Percentiles rank a stretch among this genome's conserved stretches.
Conservation (phyloP, 495 filamentous ascomycete species). For the Evansstolkia leycettana region DNA sequence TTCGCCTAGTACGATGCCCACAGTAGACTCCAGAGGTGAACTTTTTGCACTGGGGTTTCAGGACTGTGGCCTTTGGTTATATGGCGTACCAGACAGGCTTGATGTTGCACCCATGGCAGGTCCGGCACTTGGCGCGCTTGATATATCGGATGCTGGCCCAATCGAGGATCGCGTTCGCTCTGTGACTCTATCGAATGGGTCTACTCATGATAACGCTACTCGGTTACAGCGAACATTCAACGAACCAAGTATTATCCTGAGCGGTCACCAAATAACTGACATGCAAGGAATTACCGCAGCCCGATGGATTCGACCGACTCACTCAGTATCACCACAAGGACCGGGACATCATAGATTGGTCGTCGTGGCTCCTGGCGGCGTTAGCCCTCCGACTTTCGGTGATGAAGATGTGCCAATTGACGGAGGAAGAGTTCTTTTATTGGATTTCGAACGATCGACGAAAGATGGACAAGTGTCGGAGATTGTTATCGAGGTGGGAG, state of each 20-base stretch:
- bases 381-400: slow-evolving; percentile 47
- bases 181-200: slow-evolving; percentile 1
- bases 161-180: not conserved
- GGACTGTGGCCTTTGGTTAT: slow-evolving; percentile 63
- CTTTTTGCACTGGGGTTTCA: slow-evolving; percentile 67
- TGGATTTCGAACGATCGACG: slow-evolving; percentile 59
- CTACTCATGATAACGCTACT: slow-evolving; percentile 12
- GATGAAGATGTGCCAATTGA: slow-evolving; percentile 73
- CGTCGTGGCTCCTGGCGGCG: slow-evolving; percentile 64
- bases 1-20: slow-evolving; percentile 56
- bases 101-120: slow-evolving; percentile 34
- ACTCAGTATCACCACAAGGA: slow-evolving; percentile 2
- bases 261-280: slow-evolving; percentile 25
- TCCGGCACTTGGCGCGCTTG: slow-evolving; percentile 3
- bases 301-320: slow-evolving; percentile 23
- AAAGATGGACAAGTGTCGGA: slow-evolving; percentile 41
- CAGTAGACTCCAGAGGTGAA: slow-evolving; percentile 54
- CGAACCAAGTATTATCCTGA: slow-evolving; percentile 23
- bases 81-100: slow-evolving; percentile 64
- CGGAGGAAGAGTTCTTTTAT: slow-evolving; percentile 62
- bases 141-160: slow-evolving; percentile 4
- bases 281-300: slow-evolving; percentile 31
- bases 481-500: slow-evolving; percentile 64
- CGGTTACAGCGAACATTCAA: slow-evolving; percentile 22
- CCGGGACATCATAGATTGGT: slow-evolving; percentile 38